Evolutionary conservation across 1,139 yeast genomes (phyloP).

Genomic region (Debaryomyces subglobosus): DNA sequence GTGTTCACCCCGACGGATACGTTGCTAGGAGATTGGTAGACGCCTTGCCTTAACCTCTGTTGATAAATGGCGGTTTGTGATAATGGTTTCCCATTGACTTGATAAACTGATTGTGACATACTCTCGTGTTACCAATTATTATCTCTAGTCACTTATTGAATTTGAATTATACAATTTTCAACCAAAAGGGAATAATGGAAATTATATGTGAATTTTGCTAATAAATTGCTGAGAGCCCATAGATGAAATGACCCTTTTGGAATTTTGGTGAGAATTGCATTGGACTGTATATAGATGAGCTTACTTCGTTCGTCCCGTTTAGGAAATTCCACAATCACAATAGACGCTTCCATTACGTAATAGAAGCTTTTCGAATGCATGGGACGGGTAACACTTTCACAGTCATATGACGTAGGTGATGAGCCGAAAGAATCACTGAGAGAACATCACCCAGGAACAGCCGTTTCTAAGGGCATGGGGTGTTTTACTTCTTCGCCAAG

Average conservation of each 20-base stretch:
- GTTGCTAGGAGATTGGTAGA: conserved; percentile 69
- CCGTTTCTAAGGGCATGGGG: background rate
- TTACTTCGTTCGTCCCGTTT: conserved; percentile 1
- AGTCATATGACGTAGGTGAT: background rate
- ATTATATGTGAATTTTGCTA: background rate
- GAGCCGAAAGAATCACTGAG: background rate
- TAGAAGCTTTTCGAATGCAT: background rate
- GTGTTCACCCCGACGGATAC: conserved; percentile 71
- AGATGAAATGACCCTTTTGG: conserved; percentile 5
- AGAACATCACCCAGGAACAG: background rate
- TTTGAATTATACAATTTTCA: conserved; percentile 1
- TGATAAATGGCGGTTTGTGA: conserved; percentile 77
- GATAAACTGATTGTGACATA: conserved; percentile 58
- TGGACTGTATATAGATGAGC: background rate
- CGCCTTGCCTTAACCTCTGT: conserved; percentile 76
- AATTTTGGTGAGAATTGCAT: background rate
- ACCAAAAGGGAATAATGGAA: background rate
- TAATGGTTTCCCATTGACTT: conserved; percentile 67
- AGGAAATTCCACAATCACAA: background rate
- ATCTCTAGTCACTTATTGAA: background rate
- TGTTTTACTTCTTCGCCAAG: too few relatives aligned
- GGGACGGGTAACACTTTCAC: background rate
- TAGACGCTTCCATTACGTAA: background rate
- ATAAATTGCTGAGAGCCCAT: conserved; percentile 3
- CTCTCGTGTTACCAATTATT: conserved; percentile 1